A percentile compares a stretch with the other conserved stretches of the same genome.
These are phyloP conservation scores for Mortierella sp. DNA, from an alignment of 371 early-diverging fungal genomes.

Conservation along the genomic window DNA sequence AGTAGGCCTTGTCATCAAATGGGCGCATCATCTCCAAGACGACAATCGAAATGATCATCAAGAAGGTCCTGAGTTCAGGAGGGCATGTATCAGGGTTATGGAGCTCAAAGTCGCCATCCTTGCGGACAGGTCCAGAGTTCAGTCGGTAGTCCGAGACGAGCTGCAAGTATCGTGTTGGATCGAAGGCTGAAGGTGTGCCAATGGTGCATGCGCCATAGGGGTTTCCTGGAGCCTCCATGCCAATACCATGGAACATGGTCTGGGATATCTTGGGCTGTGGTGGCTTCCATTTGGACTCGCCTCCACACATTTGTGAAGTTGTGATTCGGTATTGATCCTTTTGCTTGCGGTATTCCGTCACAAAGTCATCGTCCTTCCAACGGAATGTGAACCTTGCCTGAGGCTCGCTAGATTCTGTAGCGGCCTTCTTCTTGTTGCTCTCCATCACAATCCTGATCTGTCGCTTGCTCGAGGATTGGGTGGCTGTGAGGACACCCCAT, in stretches of 20 bases:
- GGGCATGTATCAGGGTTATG: conserved; percentile 47
- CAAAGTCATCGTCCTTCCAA: conserved; percentile 47
- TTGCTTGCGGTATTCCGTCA: conserved; percentile 41
- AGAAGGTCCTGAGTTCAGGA: conserved; percentile 28
- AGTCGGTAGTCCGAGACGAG: conserved; percentile 34
- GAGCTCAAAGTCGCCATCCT: conserved; percentile 42
- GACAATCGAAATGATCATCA: conserved; percentile 28
- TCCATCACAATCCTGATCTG: conserved; percentile 39
- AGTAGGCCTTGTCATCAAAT: conserved; percentile 30
- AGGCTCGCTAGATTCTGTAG: conserved; percentile 17
- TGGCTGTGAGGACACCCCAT: conserved; percentile 35
- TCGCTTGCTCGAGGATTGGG: conserved; percentile 24
- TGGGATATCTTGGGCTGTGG: conserved; percentile 15
- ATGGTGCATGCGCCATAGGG: conserved; percentile 1
- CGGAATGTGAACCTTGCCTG: conserved; percentile 41
- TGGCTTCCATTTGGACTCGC: conserved; percentile 41
- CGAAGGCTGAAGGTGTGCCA: conserved; percentile 36
- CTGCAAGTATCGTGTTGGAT: conserved; percentile 34
- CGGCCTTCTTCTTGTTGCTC: conserved; percentile 33
- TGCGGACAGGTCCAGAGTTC: conserved; percentile 39
- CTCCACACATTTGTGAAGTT: conserved; percentile 43
- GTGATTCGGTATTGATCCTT: conserved; percentile 50
- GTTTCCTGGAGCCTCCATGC: conserved; percentile 25
- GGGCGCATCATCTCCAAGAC: conserved; percentile 38
- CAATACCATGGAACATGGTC: conserved; percentile 37